Base-by-base conservation (phyloP, 495 filamentous ascomycete genomes). In the Aspergillus cavernicola region DNA sequence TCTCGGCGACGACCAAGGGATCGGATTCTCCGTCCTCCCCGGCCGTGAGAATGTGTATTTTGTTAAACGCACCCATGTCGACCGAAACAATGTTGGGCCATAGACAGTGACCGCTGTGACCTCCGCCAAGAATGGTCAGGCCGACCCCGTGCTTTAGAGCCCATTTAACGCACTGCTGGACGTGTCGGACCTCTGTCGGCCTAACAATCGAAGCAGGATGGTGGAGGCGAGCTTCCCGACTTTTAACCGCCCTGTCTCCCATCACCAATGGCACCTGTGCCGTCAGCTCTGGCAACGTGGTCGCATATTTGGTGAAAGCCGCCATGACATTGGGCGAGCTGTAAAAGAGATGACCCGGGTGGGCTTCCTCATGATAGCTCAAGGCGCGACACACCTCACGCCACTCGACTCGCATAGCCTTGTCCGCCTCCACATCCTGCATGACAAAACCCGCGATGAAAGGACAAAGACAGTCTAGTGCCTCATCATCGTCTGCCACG, bases 51-150 rank as follows among this genome's bases (percentile, higher is more conserved):
- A 83, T 67, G 56, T 76, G 63, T 56, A 83, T 64, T 61, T 76
- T 56, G 56, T 80, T 60, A 69, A 84, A 85, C 22, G 73, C 70
- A 35, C 68, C 45, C 81, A 86, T 84, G 52, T 84, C 80, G 26
- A 86, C 62, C 19, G 79, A 59, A 45, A 84, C 75, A 35, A 83
- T 74, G 53, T 74, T 70, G 39, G 78, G 66, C 73, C 66, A 67
- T 45, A 82, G 56, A 65, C 82, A 83, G 54, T 85, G 78, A 46
- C 74, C 80, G 58, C 81, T 80, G 60, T 86, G 82, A 51, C 82
- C 71, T 22, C 82, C 83, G 24, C 80, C 80, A 43, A 85, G 19
- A 42, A 85, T 68, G 10, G 76, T 80, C 52, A 86, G 64, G 45
- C 74, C 63, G 26, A 73, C 47, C 13, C 54, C 53, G 47, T 82